Evolutionary conservation across 306 rosid genomes (phyloP).

Genomic region (Arachis stenosperma): DNA sequence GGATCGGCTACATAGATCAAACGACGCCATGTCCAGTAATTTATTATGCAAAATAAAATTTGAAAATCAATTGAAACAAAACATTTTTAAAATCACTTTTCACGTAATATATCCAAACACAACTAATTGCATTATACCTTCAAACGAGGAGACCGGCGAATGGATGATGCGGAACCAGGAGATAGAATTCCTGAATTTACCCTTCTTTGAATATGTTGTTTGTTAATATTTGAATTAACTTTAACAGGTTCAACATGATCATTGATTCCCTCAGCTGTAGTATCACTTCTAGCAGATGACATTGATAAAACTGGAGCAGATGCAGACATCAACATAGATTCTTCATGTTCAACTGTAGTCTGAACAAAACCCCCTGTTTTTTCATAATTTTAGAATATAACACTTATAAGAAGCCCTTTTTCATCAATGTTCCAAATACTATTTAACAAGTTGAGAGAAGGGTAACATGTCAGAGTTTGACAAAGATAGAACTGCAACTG

Average conservation of each 20-base stretch:
- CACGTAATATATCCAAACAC: not conserved
- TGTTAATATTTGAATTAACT: conserved; percentile 43
- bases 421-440: conserved; percentile 31
- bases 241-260: conserved; percentile 46
- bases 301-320: conserved; percentile 72
- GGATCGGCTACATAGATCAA: no score
- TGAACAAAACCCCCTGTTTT: conserved; percentile 51
- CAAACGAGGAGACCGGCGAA: conserved; percentile 68
- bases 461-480: not conserved
- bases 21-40: no score
- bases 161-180: conserved; percentile 60
- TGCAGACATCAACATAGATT: conserved; percentile 56
- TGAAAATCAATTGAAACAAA: not conserved
- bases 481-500: not conserved
- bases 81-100: not conserved
- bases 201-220: conserved; percentile 45
- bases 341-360: conserved; percentile 51
- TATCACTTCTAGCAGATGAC: conserved; percentile 61
- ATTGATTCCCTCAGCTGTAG: conserved; percentile 48
- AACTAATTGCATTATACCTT: conserved; percentile 48
- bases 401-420: conserved; percentile 12
- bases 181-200: conserved; percentile 42
- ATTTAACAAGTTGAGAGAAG: conserved; percentile 1
- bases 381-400: conserved; percentile 31
- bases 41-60: not conserved